Evolutionary conservation across 116 monocot genomes (phyloP).

Genomic region (Iris pallida): DNA sequence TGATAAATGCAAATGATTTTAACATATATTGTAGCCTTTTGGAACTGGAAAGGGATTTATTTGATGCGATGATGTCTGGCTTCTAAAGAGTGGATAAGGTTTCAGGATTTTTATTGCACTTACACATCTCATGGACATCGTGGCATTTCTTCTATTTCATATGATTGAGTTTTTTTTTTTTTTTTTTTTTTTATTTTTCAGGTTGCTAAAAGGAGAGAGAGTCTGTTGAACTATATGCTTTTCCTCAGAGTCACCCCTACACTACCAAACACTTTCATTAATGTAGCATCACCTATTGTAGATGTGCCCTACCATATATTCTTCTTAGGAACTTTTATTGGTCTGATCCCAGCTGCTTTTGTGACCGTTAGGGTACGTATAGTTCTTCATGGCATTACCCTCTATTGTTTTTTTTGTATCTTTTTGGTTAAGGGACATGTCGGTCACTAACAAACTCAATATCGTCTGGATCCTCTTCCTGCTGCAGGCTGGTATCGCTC

Average conservation of each 20-base stretch:
- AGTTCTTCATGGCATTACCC: neutral
- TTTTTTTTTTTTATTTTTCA: constrained; percentile 22
- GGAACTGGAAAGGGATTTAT: no score
- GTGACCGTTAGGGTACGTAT: constrained; percentile 81
- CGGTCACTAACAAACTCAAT: no score
- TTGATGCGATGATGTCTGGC: no score
- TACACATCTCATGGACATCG: no score
- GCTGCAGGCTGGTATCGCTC: constrained; percentile 76
- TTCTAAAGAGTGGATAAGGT: no score
- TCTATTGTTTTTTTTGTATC: neutral
- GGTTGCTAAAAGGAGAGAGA: constrained; percentile 84
- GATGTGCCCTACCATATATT: constrained; percentile 68
- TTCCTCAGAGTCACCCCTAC: constrained; percentile 97
- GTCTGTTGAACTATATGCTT: constrained; percentile 93
- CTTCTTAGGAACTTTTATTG: constrained; percentile 67
- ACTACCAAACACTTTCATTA: constrained; percentile 96
- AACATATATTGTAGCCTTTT: no score
- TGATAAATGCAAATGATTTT: no score
- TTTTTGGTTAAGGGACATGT: neutral
- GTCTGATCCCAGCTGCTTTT: constrained; percentile 89
- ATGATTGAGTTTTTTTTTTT: no score
- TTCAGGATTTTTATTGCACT: no score
- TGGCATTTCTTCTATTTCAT: no score
- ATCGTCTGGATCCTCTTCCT: neutral
- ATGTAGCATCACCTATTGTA: constrained; percentile 87